Evolutionary conservation across 2,329 filamentous ascomycete species (phyloP), one percentile per base, ranked within the genome.

Genomic region (Hirsutella minnesotensis): DNA sequence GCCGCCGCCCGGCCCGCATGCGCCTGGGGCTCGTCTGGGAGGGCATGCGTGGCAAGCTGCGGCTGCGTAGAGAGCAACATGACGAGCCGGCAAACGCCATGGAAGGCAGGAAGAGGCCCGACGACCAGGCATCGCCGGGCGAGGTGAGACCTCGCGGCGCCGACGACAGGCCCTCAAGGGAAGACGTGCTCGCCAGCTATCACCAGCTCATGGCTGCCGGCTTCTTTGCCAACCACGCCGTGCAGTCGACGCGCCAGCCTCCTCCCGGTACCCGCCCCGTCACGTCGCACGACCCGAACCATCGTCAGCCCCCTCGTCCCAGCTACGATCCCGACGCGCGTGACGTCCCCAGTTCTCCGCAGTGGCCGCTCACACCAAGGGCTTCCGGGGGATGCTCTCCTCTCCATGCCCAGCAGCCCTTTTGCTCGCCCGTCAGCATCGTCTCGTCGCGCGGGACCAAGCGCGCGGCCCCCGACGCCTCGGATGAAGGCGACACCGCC

Each of bases 151-250:
- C 33, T 44, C 39, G 29, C 15, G 39, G 24, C 15, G 38, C 37
- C 22, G 37, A 20, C 13, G 57, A 60, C 7, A 54, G 55, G 49
- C 60, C 59, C 3, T 54, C 56, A 27, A 54, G 53, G 49, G 75
- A 79, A 41, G 72, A 78, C 44, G 67, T 78, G 42, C 50, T 75
- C 53, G 67, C 69, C 46, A 77, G 65, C 53, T 79, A 79, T 56
- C 69, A 75, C 49, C 61, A 72, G 49, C 66, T 79, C 44, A 65
- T 78, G 50, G 68, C 72, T 3, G 67, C 67, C 5, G 75, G 75
- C 46, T 79, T 79, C 66, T 79, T 79, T 55, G 64, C 69, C 38
- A 63, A 69, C 20, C 73, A 77, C 47, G 73, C 74, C 41, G 77
- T 77, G 47, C 69, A 73, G 46, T 75, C 73, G 4, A 74, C 72